These are phyloP conservation scores for Calocybe gangraenosa DNA, from an alignment of 768 basidiomycete species.

Conservation along the genomic window DNA sequence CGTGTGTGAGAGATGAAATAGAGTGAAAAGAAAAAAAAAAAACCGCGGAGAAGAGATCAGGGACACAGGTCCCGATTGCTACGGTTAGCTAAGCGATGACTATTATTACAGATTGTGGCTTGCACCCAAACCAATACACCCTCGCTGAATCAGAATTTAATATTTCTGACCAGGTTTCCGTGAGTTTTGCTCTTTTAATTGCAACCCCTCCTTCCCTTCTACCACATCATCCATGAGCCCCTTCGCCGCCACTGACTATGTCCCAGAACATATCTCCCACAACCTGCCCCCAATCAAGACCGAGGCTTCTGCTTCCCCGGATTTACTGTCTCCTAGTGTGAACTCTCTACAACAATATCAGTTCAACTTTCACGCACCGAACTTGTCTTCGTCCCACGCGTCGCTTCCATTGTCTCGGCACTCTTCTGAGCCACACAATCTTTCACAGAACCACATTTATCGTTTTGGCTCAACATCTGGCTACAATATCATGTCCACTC, in stretches of 20 bases:
- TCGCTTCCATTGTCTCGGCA: constrained; percentile 31
- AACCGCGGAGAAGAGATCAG: no score
- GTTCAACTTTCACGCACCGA: constrained; percentile 30
- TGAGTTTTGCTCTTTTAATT: no score
- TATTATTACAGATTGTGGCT: no score
- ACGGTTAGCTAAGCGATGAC: no score
- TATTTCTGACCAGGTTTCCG: no score
- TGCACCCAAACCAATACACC: no score
- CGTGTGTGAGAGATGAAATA: no score
- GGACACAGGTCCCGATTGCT: no score
- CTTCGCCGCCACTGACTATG: constrained; percentile 17
- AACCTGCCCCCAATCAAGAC: constrained; percentile 34
- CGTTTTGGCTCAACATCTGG: constrained; percentile 26
- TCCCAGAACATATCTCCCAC: constrained; percentile 13
- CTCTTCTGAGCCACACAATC: constrained; percentile 24
- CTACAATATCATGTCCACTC: constrained; percentile 20
- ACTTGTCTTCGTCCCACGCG: constrained; percentile 27
- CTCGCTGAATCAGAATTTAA: no score
- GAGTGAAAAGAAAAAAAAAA: no score
- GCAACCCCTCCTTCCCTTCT: constrained; percentile 6
- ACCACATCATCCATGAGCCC: constrained; percentile 18
- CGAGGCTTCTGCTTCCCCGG: constrained; percentile 39
- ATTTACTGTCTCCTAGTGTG: constrained; percentile 30
- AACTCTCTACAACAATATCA: constrained; percentile 32
- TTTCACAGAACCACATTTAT: constrained; percentile 27